phyloP scores from a whole-genome alignment of 1,284 basidiomycete genomes.

The Rhodotorula sp. region DNA sequence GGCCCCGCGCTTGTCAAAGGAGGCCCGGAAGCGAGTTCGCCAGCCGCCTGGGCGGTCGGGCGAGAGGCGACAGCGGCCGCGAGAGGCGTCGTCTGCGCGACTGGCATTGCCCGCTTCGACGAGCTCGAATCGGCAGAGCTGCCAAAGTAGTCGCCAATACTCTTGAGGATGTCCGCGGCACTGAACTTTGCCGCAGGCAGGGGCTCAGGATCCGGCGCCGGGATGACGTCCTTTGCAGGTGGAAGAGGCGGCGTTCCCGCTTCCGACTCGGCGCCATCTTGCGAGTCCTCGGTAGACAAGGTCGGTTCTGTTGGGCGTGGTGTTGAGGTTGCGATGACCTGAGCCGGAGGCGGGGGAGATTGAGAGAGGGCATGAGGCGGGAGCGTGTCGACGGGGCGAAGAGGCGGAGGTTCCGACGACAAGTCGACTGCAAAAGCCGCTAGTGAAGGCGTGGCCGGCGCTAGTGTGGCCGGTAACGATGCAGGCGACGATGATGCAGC shows the following conservation, averaged over 20 bases:
- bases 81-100: neutral
- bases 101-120: neutral
- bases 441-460: neutral
- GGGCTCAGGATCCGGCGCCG: neutral
- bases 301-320: neutral
- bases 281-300: too few relatives aligned
- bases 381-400: neutral
- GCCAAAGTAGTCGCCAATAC: slow-evolving; percentile 40
- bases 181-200: slow-evolving; percentile 9
- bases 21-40: neutral
- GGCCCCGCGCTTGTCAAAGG: neutral
- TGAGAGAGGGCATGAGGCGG: slow-evolving; percentile 10
- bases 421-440: neutral
- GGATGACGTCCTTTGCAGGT: slow-evolving; percentile 6
- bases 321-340: neutral
- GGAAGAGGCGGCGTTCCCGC: slow-evolving; percentile 31
- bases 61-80: neutral
- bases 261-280: slow-evolving; percentile 15
- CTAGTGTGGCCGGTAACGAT: neutral
- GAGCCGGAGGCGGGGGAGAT: neutral
- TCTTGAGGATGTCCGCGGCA: slow-evolving; percentile 41
- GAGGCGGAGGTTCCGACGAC: slow-evolving; percentile 22
- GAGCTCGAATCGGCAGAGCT: neutral
- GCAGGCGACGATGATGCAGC: neutral
- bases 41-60: neutral